Conservation (phyloP, 2,329 filamentous ascomycete genomes). For the Capronia americana region DNA sequence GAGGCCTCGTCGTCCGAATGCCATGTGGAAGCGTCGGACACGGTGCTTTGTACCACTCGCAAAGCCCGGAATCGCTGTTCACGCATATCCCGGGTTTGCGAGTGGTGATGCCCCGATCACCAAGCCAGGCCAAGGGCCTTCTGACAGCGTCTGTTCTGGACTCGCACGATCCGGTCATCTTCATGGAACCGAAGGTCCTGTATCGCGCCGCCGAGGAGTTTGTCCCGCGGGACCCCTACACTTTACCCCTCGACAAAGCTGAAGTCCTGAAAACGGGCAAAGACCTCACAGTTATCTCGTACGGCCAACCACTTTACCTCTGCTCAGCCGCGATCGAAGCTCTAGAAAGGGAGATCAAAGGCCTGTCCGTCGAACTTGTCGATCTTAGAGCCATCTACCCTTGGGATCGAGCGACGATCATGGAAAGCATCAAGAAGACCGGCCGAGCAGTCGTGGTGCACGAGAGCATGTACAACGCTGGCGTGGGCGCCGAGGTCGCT, state of each 20-base stretch:
- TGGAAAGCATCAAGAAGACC: slow-evolving; percentile 85
- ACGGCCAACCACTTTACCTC: slow-evolving; percentile 86
- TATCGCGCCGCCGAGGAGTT: slow-evolving; percentile 92
- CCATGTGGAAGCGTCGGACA: slow-evolving; percentile 89
- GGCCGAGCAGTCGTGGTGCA: slow-evolving; percentile 87
- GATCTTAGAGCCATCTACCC: slow-evolving; percentile 89
- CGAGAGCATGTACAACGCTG: slow-evolving; percentile 89
- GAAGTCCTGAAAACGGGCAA: slow-evolving; percentile 81
- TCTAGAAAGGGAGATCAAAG: slow-evolving; percentile 73
- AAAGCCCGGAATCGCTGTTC: slow-evolving; percentile 87
- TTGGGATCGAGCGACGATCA: slow-evolving; percentile 82
- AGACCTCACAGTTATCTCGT: slow-evolving; percentile 83
- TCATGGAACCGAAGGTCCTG: slow-evolving; percentile 92
- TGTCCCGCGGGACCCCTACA: slow-evolving; percentile 79
- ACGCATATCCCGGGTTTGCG: slow-evolving; percentile 84
- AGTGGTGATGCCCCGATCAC: slow-evolving; percentile 85
- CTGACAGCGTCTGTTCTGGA: slow-evolving; percentile 75
- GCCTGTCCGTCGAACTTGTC: slow-evolving; percentile 80
- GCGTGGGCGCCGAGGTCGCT: slow-evolving; percentile 86
- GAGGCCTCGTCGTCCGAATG: slow-evolving; percentile 87
- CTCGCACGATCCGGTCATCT: slow-evolving; percentile 84
- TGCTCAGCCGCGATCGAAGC: slow-evolving; percentile 78
- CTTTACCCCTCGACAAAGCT: slow-evolving; percentile 83
- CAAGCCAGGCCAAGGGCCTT: slow-evolving; percentile 85
- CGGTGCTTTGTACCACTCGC: slow-evolving; percentile 85